Base-by-base conservation (phyloP, 2,329 filamentous ascomycete genomes). In the Dothidotthia symphoricarpi region DNA sequence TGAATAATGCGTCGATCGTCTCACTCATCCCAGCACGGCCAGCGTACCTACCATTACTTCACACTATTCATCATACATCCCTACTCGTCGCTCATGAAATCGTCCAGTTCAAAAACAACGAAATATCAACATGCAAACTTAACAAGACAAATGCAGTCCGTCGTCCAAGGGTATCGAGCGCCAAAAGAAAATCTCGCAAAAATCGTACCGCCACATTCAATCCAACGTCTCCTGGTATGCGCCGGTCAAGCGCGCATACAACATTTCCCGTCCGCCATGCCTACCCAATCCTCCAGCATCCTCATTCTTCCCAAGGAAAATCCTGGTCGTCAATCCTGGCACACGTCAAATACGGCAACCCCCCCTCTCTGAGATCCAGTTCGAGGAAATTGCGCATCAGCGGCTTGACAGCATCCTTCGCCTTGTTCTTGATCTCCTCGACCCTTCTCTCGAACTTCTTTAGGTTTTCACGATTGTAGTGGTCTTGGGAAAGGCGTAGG, bases 391-490 rank as follows among this genome's bases (percentile, higher is more conserved):
- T 93, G 34, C 85, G 78, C 83, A 94, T 94, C 10, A 96, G 72
- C 3, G 90, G 90, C 41, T 83, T 82, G 6, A 96, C 90, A 12
- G 85, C 75, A 57, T 95, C 88, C 36, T 86, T 76, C 6, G 90
- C 91, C 59, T 91, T 77, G 39, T 78, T 77, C 70, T 95, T 96
- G 37, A 96, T 75, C 71, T 96, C 90, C 42, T 95, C 88, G 51
- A 96, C 77, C 39, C 88, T 78, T 57, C 86, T 82, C 71, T 96
- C 91, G 53, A 96, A 95, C 3, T 86, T 76, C 44, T 84, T 80
- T 32, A 96, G 68, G 46, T 88, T 91, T n/a, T 96, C 90, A 13
- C 90, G 78, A 29, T 79, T 88, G 69, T 96, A 95, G 6, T 91
- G 68, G 14, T 93, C 85, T 0, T 88, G 85, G 9, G 81, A 83